phyloP scores from a whole-genome alignment of 768 basidiomycete genomes.

The Lentinula edodes region DNA sequence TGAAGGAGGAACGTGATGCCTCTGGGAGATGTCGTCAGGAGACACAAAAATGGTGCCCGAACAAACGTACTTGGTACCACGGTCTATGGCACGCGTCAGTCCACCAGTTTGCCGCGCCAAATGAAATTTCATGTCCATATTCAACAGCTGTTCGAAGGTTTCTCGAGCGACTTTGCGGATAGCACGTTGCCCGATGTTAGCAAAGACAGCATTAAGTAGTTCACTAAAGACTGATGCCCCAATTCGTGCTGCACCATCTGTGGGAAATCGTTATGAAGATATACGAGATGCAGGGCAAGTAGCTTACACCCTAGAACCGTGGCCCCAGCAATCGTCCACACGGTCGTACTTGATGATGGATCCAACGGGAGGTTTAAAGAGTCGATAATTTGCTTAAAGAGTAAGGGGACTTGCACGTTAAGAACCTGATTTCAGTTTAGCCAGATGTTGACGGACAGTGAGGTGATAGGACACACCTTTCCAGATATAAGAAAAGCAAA shows the following conservation, averaged over 20 bases:
- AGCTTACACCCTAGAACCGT: conserved; percentile 85
- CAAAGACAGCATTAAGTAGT: conserved; percentile 92
- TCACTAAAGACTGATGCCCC: conserved; percentile 89
- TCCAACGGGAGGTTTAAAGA: conserved; percentile 80
- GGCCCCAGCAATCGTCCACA: conserved; percentile 89
- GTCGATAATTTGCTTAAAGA: conserved; percentile 93
- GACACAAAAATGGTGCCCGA: not conserved
- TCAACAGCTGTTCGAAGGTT: conserved; percentile 90
- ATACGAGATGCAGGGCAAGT: not conserved
- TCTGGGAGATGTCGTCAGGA: conserved; percentile 32
- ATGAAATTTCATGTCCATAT: conserved; percentile 90
- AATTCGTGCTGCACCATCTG: conserved; percentile 89
- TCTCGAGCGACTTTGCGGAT: conserved; percentile 94
- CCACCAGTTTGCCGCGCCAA: conserved; percentile 93
- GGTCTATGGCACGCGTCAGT: conserved; percentile 91
- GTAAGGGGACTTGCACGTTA: conserved; percentile 96
- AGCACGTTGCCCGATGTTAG: conserved; percentile 90
- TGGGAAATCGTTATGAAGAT: not conserved
- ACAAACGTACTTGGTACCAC: conserved; percentile 83
- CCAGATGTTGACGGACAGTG: not conserved
- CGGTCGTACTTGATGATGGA: conserved; percentile 51
- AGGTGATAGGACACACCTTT: conserved; percentile 53
- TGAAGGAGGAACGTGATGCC: conserved; percentile 95
- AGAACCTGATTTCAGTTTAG: conserved; percentile 48
- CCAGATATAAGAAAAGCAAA: conserved; percentile 75